Evolutionary conservation across 306 rosid genomes (phyloP), one percentile per base, ranked within the genome.

Genomic region (Neltuma alba): DNA sequence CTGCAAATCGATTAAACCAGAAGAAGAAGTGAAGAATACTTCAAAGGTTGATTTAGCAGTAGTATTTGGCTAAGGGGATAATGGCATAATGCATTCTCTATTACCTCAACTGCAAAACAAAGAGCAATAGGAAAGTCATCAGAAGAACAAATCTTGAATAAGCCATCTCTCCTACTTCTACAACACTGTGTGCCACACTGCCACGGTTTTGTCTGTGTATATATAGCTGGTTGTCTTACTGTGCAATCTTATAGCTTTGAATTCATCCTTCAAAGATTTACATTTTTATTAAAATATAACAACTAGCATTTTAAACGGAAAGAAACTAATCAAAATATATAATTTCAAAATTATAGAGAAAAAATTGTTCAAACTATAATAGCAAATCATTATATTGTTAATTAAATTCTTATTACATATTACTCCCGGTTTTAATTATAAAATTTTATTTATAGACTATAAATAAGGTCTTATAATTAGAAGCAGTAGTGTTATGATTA

Each of bases 91-190:
- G 1, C 2, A 7, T 6, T 61, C 50, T 44, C 2, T 37, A 37
- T 37, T 70, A 81, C 85, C 63, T 74, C 10, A 5, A 61, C 25
- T 69, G 79, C 54, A 75, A 78, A 78, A 83, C 81, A 78, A 40
- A 81, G 60, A 81, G 66, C n/a, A 70, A 15, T 42, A 70, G 7
- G 34, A 37, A 37, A 36, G 61, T 64, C 72, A 74, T 41, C 50
- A 81, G n/a, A 79, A 85, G 76, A 36, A 81, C 54, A 36, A 68
- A 78, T 16, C 50, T 57, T 18, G 72, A 50, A 40, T 40, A 40
- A 61, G 16, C 78, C 71, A 33, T 4, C 54, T 69, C 70, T 37
- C 9, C 7, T 7, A 5, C 41, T 37, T 37, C 66, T 25, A 40
- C 23, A 63, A 27, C 55, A 68, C 30, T 31, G 37, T 41, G 45